Conservation (phyloP, 2,329 filamentous ascomycete species). For the Aspergillus udagawae region DNA sequence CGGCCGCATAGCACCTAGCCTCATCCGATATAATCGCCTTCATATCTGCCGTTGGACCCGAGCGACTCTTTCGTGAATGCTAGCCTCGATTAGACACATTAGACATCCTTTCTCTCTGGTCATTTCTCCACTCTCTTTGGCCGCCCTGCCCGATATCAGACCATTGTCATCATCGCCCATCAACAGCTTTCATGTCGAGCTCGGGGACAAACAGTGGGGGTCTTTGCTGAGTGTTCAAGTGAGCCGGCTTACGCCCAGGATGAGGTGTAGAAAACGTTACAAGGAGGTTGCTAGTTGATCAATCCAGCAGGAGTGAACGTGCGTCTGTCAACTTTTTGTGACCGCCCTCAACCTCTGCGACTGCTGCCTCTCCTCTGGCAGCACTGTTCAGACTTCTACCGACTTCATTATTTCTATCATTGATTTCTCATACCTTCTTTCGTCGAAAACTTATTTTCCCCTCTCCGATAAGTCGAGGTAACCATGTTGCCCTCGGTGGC, state of each 20-base stretch:
- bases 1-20: not conserved
- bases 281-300: slow-evolving; percentile 40
- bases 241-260: slow-evolving; percentile 32
- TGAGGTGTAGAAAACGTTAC: slow-evolving; percentile 44
- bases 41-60: not conserved
- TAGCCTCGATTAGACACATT: not conserved
- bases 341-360: slow-evolving; percentile 14
- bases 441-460: not conserved
- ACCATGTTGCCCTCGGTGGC: slow-evolving; percentile 50
- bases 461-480: slow-evolving; percentile 8
- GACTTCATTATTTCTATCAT: slow-evolving; percentile 2
- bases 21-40: not conserved
- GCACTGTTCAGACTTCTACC: slow-evolving; percentile 11
- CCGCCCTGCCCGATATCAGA: slow-evolving; percentile 4
- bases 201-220: slow-evolving; percentile 19
- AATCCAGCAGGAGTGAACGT: slow-evolving; percentile 24
- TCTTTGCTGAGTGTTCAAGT: slow-evolving; percentile 26
- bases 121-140: slow-evolving; percentile 5
- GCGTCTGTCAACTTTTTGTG: slow-evolving; percentile 18
- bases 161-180: slow-evolving; percentile 4
- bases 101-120: slow-evolving; percentile 5
- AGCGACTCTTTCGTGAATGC: not conserved
- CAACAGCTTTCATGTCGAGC: slow-evolving; percentile 25
- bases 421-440: not conserved
- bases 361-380: slow-evolving; percentile 11